A percentile compares a stretch with the other conserved stretches of the same genome.
phyloP scores from a whole-genome alignment of 164 flowering plant genomes.

The Vitis rotundifolia region DNA sequence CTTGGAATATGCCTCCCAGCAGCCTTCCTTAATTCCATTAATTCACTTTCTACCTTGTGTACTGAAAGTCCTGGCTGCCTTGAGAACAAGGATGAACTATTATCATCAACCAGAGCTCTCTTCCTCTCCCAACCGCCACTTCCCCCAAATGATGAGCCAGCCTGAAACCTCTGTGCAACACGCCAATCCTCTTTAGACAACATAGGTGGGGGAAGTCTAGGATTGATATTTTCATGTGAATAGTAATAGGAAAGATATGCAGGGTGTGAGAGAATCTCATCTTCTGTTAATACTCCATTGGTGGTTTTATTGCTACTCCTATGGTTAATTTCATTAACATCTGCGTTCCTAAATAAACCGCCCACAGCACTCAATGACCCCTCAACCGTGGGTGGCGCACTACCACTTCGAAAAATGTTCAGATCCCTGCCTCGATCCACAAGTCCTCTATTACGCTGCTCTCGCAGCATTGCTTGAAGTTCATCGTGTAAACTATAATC shows the following conservation, averaged over 20 bases:
- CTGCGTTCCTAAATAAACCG: slow-evolving; percentile 39
- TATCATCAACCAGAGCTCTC: slow-evolving; percentile 30
- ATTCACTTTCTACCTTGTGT: slow-evolving; percentile 45
- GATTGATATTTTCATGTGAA: slow-evolving; percentile 68
- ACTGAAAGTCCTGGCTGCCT: slow-evolving; percentile 58
- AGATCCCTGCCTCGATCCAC: slow-evolving; percentile 50
- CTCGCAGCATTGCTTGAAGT: slow-evolving; percentile 50
- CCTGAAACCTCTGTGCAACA: slow-evolving; percentile 69
- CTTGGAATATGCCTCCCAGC: slow-evolving; percentile 39
- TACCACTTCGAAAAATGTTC: slow-evolving; percentile 72
- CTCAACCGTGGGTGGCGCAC: slow-evolving; percentile 93
- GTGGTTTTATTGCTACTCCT: slow-evolving; percentile 7
- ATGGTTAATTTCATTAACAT: slow-evolving; percentile 16
- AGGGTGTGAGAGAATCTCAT: slow-evolving; percentile 76
- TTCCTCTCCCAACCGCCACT: slow-evolving; percentile 53
- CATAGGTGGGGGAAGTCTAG: slow-evolving; percentile 79
- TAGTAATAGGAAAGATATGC: slow-evolving; percentile 79
- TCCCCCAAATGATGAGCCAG: slow-evolving; percentile 41
- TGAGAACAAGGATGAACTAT: slow-evolving; percentile 56
- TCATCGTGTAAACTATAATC: slow-evolving; percentile 48
- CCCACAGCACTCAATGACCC: slow-evolving; percentile 71
- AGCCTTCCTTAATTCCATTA: slow-evolving; percentile 46
- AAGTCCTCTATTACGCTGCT: slow-evolving; percentile 28
- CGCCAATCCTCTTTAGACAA: slow-evolving; percentile 91
- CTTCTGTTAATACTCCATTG: slow-evolving; percentile 47